These are phyloP conservation scores for Euryodendron excelsum DNA, from an alignment of 148 eudicot species.

Conservation along the genomic window DNA sequence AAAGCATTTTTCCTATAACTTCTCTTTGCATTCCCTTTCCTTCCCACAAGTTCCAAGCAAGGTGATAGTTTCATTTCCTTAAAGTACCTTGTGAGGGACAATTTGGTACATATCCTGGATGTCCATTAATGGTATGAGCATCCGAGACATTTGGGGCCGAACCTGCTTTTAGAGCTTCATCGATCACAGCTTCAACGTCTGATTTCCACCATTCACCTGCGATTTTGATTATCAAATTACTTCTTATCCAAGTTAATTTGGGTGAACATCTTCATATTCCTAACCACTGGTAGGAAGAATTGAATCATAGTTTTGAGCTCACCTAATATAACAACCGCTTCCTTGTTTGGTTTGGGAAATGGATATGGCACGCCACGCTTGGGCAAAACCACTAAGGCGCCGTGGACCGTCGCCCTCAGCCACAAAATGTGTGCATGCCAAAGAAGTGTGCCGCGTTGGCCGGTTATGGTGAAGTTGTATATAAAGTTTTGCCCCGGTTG, in stretches of 20 bases:
- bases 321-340: conserved; percentile 54
- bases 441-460: conserved; percentile 53
- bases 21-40: no score
- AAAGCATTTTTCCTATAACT: no score
- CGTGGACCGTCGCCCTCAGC: conserved; percentile 55
- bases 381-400: conserved; percentile 47
- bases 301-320: conserved; percentile 1
- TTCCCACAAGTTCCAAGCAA: no score
- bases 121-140: conserved; percentile 62
- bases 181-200: conserved; percentile 46
- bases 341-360: conserved; percentile 53
- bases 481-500: conserved; percentile 43
- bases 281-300: not conserved
- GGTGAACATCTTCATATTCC: no score
- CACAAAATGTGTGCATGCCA: conserved; percentile 63
- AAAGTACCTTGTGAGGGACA: conserved; percentile 46
- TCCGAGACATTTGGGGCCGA: conserved; percentile 58
- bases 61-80: no score
- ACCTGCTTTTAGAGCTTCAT: conserved; percentile 49
- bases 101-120: conserved; percentile 40
- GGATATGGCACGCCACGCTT: conserved; percentile 58
- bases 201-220: conserved; percentile 73
- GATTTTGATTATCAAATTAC: not conserved
- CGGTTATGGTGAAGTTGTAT: conserved; percentile 54
- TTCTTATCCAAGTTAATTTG: not conserved